Conservation (phyloP, 345 rosid species). For the Eucalyptus shirleyi region DNA sequence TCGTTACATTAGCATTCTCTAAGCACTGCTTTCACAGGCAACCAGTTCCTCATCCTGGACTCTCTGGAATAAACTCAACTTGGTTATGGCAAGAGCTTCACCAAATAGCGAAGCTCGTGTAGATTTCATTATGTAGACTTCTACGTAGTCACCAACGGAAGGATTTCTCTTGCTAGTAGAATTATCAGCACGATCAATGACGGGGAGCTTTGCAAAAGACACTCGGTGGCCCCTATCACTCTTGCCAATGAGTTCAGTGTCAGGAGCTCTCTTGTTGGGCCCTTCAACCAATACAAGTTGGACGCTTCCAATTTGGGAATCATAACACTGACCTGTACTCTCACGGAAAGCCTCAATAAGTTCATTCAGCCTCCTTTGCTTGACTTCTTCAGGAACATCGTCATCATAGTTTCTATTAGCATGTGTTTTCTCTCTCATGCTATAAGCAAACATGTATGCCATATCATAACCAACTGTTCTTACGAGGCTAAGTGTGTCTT, state of each 20-base stretch:
- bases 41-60: slow-evolving; percentile 19
- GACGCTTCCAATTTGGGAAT: slow-evolving; percentile 54
- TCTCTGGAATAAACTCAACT: slow-evolving; percentile 42
- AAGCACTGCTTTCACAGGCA: slow-evolving; percentile 36
- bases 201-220: slow-evolving; percentile 31
- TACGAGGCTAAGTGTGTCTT: slow-evolving; percentile 59
- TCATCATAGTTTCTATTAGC: slow-evolving; percentile 71
- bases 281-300: slow-evolving; percentile 88
- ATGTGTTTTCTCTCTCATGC: slow-evolving; percentile 93
- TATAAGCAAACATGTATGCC: slow-evolving; percentile 99
- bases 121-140: slow-evolving; percentile 55
- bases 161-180: slow-evolving; percentile 30
- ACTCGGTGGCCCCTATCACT: slow-evolving; percentile 82
- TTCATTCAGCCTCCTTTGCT: slow-evolving; percentile 80
- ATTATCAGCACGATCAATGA: slow-evolving; percentile 18
- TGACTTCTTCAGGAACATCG: slow-evolving; percentile 74
- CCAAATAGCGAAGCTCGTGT: slow-evolving; percentile 69
- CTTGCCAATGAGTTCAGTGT: slow-evolving; percentile 77
- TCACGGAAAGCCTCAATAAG: slow-evolving; percentile 69
- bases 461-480: slow-evolving; percentile 72
- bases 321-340: slow-evolving; percentile 66
- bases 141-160: slow-evolving; percentile 60
- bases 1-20: background rate
- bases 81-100: slow-evolving; percentile 66
- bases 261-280: slow-evolving; percentile 85